Conservation (phyloP, 2,329 filamentous ascomycete genomes). For the Apiospora marii region DNA sequence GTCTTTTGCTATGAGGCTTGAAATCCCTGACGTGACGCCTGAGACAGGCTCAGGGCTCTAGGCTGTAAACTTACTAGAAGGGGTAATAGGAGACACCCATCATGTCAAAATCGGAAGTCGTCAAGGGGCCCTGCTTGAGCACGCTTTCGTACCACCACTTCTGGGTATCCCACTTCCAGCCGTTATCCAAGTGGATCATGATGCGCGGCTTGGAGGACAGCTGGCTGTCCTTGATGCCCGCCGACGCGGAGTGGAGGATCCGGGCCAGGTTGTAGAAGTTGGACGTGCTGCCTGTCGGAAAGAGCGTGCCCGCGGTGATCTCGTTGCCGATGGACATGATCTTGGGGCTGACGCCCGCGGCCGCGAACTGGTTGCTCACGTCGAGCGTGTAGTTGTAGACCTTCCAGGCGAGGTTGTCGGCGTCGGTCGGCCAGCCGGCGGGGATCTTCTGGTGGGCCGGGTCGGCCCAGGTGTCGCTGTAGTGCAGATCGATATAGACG, state of each 20-base stretch:
- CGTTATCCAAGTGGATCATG: constrained; percentile 79
- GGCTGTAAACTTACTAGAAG: constrained; percentile 59
- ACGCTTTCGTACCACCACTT: constrained; percentile 70
- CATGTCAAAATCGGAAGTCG: constrained; percentile 68
- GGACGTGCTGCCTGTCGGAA: constrained; percentile 65
- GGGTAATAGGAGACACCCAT: constrained; percentile 80
- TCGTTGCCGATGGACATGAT: constrained; percentile 80
- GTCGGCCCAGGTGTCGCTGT: constrained; percentile 76
- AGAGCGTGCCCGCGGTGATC: constrained; percentile 72
- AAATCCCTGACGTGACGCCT: neutral
- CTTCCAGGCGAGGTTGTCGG: constrained; percentile 65
- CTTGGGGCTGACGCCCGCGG: constrained; percentile 60
- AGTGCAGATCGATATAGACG: constrained; percentile 70
- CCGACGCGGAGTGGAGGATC: constrained; percentile 69
- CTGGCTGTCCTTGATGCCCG: constrained; percentile 69
- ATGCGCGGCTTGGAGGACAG: constrained; percentile 68
- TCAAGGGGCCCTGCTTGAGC: constrained; percentile 58
- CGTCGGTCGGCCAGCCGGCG: constrained; percentile 67
- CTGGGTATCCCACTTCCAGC: constrained; percentile 75
- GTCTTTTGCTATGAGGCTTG: neutral
- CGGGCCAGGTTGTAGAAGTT: constrained; percentile 67
- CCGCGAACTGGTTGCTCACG: constrained; percentile 67
- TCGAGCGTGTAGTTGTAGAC: constrained; percentile 74
- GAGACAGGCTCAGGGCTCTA: neutral
- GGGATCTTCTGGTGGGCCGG: constrained; percentile 69